Conservation (phyloP, 129 eudicot genomes). For the Flaveria robusta region DNA sequence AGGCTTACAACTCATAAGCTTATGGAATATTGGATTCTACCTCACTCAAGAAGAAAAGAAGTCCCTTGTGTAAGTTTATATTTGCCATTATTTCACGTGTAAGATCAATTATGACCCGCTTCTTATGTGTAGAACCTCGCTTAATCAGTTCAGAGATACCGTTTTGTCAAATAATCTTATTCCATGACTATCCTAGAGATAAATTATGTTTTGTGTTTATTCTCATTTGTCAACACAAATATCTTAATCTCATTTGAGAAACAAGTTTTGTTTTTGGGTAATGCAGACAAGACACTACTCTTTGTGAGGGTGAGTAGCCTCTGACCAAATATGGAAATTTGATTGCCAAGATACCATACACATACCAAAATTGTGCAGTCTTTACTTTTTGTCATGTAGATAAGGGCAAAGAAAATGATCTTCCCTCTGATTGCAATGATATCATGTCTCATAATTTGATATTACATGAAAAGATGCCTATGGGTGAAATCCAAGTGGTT, state of each 20-base stretch:
- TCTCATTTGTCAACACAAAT: too few species aligned
- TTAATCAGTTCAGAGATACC: too few species aligned
- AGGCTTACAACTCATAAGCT: background rate
- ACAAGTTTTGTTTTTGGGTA: background rate
- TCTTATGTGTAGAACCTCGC: too few species aligned
- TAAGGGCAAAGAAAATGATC: slow-evolving; percentile 21
- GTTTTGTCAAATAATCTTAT: too few species aligned
- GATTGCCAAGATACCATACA: background rate
- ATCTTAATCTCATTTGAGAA: background rate
- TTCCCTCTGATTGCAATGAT: background rate
- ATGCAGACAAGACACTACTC: background rate
- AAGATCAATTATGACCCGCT: too few species aligned
- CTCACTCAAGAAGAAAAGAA: too few species aligned
- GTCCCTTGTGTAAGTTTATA: too few species aligned
- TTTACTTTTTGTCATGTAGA: slow-evolving; percentile 24
- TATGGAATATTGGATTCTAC: background rate
- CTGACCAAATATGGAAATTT: background rate
- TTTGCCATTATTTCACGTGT: too few species aligned
- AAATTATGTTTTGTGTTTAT: too few species aligned
- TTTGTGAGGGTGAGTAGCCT: background rate
- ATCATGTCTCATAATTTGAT: slow-evolving; percentile 15
- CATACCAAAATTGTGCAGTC: background rate
- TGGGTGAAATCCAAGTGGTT: slow-evolving; percentile 30
- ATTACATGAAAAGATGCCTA: slow-evolving; percentile 25
- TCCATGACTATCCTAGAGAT: too few species aligned